These are phyloP conservation scores for Mycena polygramma DNA, from an alignment of 768 basidiomycete species.

Conservation along the genomic window DNA sequence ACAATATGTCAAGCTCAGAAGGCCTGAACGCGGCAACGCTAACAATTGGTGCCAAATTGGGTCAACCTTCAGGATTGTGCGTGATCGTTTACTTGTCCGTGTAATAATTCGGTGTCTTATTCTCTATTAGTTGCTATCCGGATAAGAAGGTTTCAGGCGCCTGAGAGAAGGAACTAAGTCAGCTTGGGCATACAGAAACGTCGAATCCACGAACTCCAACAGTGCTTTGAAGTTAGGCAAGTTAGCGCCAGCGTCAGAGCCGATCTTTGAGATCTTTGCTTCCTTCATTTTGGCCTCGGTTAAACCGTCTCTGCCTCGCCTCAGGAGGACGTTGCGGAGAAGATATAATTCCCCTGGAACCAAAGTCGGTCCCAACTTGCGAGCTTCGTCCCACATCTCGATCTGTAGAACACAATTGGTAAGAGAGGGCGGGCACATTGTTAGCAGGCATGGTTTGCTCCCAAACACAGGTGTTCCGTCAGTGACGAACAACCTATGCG, in stretches of 20 bases:
- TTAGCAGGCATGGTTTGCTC: conserved; percentile 49
- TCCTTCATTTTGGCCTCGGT: conserved; percentile 67
- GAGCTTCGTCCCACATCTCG: conserved; percentile 71
- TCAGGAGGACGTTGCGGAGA: conserved; percentile 66
- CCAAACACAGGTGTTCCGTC: conserved; percentile 68
- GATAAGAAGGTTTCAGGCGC: too few species aligned
- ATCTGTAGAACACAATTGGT: conserved; percentile 62
- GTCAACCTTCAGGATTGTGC: too few species aligned
- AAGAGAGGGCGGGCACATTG: conserved; percentile 64
- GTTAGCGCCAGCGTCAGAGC: conserved; percentile 51
- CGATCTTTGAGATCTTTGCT: conserved; percentile 59
- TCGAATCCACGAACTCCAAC: conserved; percentile 58
- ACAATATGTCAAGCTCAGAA: too few species aligned
- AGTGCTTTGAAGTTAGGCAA: conserved; percentile 59
- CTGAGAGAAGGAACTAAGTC: too few species aligned
- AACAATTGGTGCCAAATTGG: too few species aligned
- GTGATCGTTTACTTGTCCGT: too few species aligned
- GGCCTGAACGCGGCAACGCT: too few species aligned
- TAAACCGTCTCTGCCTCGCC: conserved; percentile 49
- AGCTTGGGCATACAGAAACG: neutral
- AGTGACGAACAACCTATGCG: conserved; percentile 69
- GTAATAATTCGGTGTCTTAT: too few species aligned
- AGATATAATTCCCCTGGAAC: conserved; percentile 63
- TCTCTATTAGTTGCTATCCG: too few species aligned
- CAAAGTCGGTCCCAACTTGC: conserved; percentile 57